Conservation (phyloP, 1,139 yeast species). For the Hyphopichia wangnamkhiaoensis region DNA sequence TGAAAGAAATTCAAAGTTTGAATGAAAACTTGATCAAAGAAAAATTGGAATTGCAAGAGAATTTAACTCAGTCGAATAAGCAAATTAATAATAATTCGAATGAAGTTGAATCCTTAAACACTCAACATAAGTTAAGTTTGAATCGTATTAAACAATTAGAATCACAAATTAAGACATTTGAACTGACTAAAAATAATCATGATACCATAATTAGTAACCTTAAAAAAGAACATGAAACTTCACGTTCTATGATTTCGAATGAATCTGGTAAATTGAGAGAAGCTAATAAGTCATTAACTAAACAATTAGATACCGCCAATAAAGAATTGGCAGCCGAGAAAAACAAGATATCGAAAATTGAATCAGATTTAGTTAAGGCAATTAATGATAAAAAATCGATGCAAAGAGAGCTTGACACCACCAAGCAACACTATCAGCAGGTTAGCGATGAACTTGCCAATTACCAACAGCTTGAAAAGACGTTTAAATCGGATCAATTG, state of each 20-base stretch:
- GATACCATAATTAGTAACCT: conserved; percentile 16
- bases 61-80: conserved; percentile 12
- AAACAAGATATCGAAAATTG: conserved; percentile 38
- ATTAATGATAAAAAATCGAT: neutral
- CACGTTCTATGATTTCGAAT: conserved; percentile 8
- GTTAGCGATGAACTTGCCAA: conserved; percentile 3
- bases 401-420: conserved; percentile 11
- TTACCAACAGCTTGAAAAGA: conserved; percentile 18
- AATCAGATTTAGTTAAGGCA: conserved; percentile 35
- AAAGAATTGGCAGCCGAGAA: conserved; percentile 30
- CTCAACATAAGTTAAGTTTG: conserved; percentile 16
- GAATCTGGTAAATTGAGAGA: conserved; percentile 16
- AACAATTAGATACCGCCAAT: conserved; percentile 32
- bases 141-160: conserved; percentile 10
- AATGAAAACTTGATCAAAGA: conserved; percentile 18
- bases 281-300: conserved; percentile 8
- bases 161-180: conserved; percentile 3
- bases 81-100: conserved; percentile 3
- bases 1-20: conserved; percentile 15
- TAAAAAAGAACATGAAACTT: conserved; percentile 18
- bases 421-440: neutral
- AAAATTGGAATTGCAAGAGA: conserved; percentile 16
- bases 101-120: conserved; percentile 17
- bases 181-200: conserved; percentile 17
- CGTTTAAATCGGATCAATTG: conserved; percentile 18